phyloP scores from a whole-genome alignment of 2,329 filamentous ascomycete species.

The Botrytis paeoniae region DNA sequence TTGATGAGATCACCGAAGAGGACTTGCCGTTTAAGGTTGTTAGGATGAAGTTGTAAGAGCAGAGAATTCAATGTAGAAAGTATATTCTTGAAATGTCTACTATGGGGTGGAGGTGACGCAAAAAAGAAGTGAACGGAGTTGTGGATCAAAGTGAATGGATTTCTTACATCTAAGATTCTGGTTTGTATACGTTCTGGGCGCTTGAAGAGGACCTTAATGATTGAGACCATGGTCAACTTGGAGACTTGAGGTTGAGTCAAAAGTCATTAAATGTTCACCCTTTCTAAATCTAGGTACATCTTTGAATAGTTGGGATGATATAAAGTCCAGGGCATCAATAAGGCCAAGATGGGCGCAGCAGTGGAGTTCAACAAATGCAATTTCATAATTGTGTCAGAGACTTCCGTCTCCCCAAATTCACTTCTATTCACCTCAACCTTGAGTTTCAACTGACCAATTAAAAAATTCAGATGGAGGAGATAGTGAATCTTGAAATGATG shows the following conservation, averaged over 20 bases:
- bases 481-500: not conserved
- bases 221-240: not conserved
- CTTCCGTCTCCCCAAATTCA: not conserved
- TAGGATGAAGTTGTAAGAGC: not conserved
- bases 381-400: not conserved
- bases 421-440: not conserved
- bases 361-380: not conserved
- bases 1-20: conserved; percentile 11
- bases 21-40: conserved; percentile 19
- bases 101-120: not conserved
- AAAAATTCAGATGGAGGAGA: not conserved
- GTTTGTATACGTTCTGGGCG: too few species aligned
- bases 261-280: not conserved
- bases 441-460: not conserved
- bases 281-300: not conserved
- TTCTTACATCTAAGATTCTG: not conserved
- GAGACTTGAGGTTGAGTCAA: not conserved
- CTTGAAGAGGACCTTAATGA: not conserved
- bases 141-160: not conserved
- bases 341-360: not conserved
- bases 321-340: not conserved
- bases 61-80: not conserved
- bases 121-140: not conserved
- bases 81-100: not conserved
- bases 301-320: not conserved